phyloP scores from a whole-genome alignment of 768 basidiomycete genomes.

The Rhodocollybia butyracea region DNA sequence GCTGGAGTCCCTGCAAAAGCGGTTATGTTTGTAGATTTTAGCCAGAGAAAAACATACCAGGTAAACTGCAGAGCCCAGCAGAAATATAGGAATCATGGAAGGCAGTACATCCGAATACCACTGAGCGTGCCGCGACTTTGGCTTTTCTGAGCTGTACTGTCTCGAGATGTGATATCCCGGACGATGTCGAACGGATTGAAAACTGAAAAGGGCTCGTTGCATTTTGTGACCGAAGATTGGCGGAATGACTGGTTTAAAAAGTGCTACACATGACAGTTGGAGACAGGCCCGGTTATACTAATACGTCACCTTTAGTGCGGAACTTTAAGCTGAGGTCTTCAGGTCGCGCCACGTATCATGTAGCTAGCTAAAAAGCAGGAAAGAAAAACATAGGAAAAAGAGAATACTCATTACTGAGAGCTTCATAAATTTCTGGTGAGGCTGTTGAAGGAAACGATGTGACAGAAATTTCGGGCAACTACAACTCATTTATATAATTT shows the following conservation, averaged over 20 bases:
- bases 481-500: background rate
- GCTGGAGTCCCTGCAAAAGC: slow-evolving; percentile 54
- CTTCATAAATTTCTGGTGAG: no score
- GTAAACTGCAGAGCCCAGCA: slow-evolving; percentile 79
- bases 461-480: no score
- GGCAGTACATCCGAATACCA: slow-evolving; percentile 72
- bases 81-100: slow-evolving; percentile 73
- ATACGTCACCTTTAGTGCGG: no score
- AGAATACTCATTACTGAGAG: no score
- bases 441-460: no score
- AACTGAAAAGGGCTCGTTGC: background rate
- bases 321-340: no score
- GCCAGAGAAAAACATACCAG: slow-evolving; percentile 40
- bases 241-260: no score
- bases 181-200: background rate
- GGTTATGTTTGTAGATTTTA: background rate
- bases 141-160: slow-evolving; percentile 11
- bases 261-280: no score
- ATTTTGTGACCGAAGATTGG: background rate
- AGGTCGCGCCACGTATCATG: no score
- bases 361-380: no score
- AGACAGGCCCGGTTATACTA: no score
- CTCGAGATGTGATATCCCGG: background rate
- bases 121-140: slow-evolving; percentile 50
- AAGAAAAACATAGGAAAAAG: no score